Base-by-base conservation (phyloP, 108 stramenopile genomes). In the Phaeodactylum tricornutum region DNA sequence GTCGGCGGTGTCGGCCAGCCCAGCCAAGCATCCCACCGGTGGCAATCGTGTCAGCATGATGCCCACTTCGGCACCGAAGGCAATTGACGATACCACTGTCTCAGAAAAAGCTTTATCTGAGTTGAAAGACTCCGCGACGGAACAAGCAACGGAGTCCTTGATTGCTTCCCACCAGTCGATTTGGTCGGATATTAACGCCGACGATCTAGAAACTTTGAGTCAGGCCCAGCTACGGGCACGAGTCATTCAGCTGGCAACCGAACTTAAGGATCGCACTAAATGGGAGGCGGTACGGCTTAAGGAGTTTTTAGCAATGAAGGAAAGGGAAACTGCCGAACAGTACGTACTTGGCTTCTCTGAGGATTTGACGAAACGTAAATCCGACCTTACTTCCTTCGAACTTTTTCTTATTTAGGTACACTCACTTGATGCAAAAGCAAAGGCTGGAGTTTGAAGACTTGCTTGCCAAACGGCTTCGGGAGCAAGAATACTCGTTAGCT, bases 251-350 rank as follows among this genome's bases (percentile, higher is more conserved):
- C 60, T 91, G 29, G 75, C 72, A 15, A 59, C 75, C 4, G 84
- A 87, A 53, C 67, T 91, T 68, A 55, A 74, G 43, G 80, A 84
- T 17, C 74, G 82, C 25, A 82, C 84, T 47, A 75, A 84, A 41
- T 87, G 84, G 84, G 89, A 91, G 57, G 89, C 84, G 7, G 71
- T 84, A 3, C 78, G 89, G 27, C 50, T 84, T 25, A 68, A 78
- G 53, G 82, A 91, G 52, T 91, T 84, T 53, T 44, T 82, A 14
- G 49, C 74, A 9, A 74, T 84, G 71, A 77, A 79, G 47, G 84
- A 91, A 64, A 81, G 77, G 62, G 82, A 84, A 64, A 59, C 65
- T 23, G 62, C 40, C 16, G 75, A 72, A 14, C 43, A 61, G 41
- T 69, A 28, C 26, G 63, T 64, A 14, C 14, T 6, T 46, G 6